Percentiles rank a stretch among this genome's conserved stretches.
These are phyloP conservation scores for Leptographium wingfieldii DNA, from an alignment of 2,329 filamentous ascomycete genomes.

Conservation along the genomic window DNA sequence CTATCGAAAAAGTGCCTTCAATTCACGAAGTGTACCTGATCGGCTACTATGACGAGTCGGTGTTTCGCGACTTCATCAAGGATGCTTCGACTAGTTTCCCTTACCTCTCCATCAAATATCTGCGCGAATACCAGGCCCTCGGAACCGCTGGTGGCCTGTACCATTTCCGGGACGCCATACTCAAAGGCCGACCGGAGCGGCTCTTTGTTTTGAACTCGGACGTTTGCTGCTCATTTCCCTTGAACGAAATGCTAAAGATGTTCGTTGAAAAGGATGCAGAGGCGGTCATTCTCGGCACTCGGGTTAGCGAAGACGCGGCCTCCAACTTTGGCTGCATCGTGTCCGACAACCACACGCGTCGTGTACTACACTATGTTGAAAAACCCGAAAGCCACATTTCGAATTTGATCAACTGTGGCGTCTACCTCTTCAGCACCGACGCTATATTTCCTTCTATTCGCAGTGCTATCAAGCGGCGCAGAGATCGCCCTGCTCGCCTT, in stretches of 20 bases:
- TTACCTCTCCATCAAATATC: constrained; percentile 80
- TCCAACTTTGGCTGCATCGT: constrained; percentile 98
- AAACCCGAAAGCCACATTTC: constrained; percentile 97
- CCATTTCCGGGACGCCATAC: constrained; percentile 97
- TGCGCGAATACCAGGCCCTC: constrained; percentile 92
- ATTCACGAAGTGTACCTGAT: constrained; percentile 95
- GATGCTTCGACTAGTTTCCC: constrained; percentile 76
- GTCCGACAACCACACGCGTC: constrained; percentile 82
- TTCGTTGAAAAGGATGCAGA: constrained; percentile 94
- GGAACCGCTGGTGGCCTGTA: constrained; percentile 94
- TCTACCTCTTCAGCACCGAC: constrained; percentile 93
- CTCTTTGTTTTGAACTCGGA: constrained; percentile 98
- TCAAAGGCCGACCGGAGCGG: constrained; percentile 87
- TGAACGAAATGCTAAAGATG: constrained; percentile 88
- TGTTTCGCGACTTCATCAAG: constrained; percentile 98
- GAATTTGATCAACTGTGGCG: constrained; percentile 97
- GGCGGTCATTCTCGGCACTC: constrained; percentile 88
- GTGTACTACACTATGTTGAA: constrained; percentile 97
- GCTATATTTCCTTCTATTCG: constrained; percentile 94
- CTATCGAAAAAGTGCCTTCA: constrained; percentile 78
- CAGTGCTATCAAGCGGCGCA: constrained; percentile 87
- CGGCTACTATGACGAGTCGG: constrained; percentile 94
- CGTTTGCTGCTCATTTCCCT: constrained; percentile 96
- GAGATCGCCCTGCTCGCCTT: constrained; percentile 69
- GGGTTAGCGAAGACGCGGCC: constrained; percentile 80